These are phyloP conservation scores for Clonostachys sp. DNA, from an alignment of 2,329 filamentous ascomycete species.

Conservation along the genomic window DNA sequence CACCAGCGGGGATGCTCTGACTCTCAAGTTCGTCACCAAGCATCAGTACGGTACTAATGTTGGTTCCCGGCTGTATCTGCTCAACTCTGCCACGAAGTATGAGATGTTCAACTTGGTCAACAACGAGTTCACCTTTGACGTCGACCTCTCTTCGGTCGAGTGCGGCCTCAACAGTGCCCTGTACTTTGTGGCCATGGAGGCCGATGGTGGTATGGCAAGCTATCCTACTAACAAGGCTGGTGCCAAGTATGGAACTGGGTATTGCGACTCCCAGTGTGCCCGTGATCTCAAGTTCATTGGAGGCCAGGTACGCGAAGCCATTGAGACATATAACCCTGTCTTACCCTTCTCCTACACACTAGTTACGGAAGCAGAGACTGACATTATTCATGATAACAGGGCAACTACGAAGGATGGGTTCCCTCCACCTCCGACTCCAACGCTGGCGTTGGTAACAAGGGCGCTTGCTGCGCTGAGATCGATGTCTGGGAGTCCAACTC, in stretches of 20 bases:
- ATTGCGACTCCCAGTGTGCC: constrained; percentile 44
- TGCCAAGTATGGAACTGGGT: constrained; percentile 52
- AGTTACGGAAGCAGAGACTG: too few species aligned
- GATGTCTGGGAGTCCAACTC: constrained; percentile 17
- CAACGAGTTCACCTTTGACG: constrained; percentile 62
- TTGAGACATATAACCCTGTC: not conserved
- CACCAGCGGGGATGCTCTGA: constrained; percentile 37
- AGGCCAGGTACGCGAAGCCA: constrained; percentile 19
- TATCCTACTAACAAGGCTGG: constrained; percentile 36
- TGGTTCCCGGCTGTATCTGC: constrained; percentile 51
- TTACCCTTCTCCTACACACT: not conserved
- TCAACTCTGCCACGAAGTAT: constrained; percentile 50
- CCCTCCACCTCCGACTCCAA: constrained; percentile 9
- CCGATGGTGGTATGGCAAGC: constrained; percentile 41
- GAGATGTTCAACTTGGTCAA: constrained; percentile 55
- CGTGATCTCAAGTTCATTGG: constrained; percentile 44
- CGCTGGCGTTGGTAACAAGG: constrained; percentile 12
- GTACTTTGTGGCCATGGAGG: constrained; percentile 53
- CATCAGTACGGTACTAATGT: constrained; percentile 32
- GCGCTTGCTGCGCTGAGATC: constrained; percentile 15
- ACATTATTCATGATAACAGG: constrained; percentile 1
- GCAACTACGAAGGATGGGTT: constrained; percentile 14
- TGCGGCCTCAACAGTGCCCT: constrained; percentile 65
- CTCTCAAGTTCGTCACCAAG: constrained; percentile 46
- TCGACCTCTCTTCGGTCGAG: constrained; percentile 56